These are phyloP conservation scores for Halenospora varia DNA, from an alignment of 495 filamentous ascomycete genomes.

Conservation along the genomic window DNA sequence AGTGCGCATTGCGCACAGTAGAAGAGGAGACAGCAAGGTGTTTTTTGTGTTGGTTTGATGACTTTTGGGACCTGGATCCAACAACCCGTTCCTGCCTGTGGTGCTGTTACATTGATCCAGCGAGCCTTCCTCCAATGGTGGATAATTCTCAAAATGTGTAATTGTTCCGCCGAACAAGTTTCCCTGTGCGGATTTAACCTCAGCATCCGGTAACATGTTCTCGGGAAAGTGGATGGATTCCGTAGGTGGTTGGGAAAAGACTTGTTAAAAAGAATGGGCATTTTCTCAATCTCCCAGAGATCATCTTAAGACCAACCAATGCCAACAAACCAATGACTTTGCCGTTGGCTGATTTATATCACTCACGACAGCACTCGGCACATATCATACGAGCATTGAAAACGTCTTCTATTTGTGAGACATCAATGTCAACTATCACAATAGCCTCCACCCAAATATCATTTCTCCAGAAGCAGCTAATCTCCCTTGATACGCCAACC, in stretches of 20 bases:
- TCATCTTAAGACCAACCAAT: too few relatives aligned
- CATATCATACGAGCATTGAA: neutral
- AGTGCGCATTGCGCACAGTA: neutral
- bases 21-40: too few relatives aligned
- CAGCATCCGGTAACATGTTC: neutral
- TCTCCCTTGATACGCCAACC: conserved; percentile 16
- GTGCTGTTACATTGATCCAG: neutral
- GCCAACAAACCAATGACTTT: too few relatives aligned
- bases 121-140: conserved; percentile 5
- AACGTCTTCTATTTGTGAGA: neutral
- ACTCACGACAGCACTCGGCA: too few relatives aligned
- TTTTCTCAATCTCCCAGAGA: too few relatives aligned
- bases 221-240: conserved; percentile 1
- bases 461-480: conserved; percentile 5
- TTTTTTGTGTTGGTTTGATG: too few relatives aligned
- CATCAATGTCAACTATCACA: conserved; percentile 1
- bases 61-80: too few relatives aligned
- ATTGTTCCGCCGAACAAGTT: neutral
- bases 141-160: conserved; percentile 8
- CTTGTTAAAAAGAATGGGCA: neutral
- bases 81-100: neutral
- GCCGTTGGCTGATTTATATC: too few relatives aligned
- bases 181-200: conserved; percentile 9
- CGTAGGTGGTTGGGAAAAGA: neutral
- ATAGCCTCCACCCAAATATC: conserved; percentile 9